Percentiles rank a stretch among this genome's conserved stretches.
phyloP scores from a whole-genome alignment of 2,329 filamentous ascomycete species.

The Botryotinia calthae region DNA sequence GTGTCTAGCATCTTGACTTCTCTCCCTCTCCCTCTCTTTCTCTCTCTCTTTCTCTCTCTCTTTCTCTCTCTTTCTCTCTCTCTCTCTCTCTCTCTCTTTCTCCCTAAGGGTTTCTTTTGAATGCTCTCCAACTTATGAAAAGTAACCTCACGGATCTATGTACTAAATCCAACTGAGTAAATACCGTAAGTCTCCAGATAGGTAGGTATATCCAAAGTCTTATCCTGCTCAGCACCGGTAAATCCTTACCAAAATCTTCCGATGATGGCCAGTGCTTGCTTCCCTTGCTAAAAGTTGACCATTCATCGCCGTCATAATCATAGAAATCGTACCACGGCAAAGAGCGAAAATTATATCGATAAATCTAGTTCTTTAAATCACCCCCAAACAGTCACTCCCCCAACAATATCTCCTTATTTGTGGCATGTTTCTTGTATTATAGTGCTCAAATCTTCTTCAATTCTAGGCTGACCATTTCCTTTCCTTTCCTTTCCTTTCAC shows the following conservation, averaged over 20 bases:
- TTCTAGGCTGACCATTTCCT: background rate
- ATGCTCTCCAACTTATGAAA: background rate
- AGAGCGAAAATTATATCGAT: background rate
- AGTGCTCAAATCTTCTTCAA: slow-evolving; percentile 20
- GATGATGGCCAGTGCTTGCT: slow-evolving; percentile 14
- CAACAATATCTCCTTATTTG: slow-evolving; percentile 26
- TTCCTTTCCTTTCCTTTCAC: slow-evolving; percentile 25
- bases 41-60: background rate
- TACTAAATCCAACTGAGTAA: background rate
- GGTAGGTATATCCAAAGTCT: background rate
- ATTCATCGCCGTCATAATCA: slow-evolving; percentile 15
- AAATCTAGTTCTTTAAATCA: background rate
- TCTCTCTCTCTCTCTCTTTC: background rate
- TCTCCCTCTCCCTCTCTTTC: background rate
- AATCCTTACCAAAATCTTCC: background rate
- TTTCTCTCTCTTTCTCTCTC: background rate
- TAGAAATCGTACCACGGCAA: slow-evolving; percentile 19
- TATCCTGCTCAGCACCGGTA: background rate
- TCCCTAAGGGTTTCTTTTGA: background rate
- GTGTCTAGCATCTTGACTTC: background rate
- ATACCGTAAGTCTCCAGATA: background rate
- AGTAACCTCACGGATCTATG: background rate
- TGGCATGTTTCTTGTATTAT: slow-evolving; percentile 33
- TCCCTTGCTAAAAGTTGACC: background rate
- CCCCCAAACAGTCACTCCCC: background rate